Evolutionary conservation across 805 yeast genomes (phyloP), one percentile per base, ranked within the genome.

Genomic region (Martiniozyma abietophila): DNA sequence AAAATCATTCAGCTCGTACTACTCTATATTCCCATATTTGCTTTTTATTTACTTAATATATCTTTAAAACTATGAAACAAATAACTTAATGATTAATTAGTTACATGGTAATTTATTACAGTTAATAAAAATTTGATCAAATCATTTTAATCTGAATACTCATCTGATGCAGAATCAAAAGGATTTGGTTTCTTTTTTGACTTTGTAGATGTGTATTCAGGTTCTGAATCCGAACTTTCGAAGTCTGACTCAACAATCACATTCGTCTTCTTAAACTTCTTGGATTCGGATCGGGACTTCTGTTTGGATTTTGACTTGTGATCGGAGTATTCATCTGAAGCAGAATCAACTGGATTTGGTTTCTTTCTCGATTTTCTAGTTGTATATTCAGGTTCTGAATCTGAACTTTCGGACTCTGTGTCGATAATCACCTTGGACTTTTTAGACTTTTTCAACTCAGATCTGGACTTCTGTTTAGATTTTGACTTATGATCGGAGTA

Each of bases 91-190:
- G n/a, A n/a, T n/a, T n/a, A n/a, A n/a, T n/a, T n/a, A n/a, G n/a
- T n/a, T n/a, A n/a, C n/a, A n/a, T n/a, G n/a, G n/a, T n/a, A n/a
- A n/a, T n/a, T n/a, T n/a, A n/a, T n/a, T n/a, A n/a, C n/a, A n/a
- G n/a, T n/a, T n/a, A n/a, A n/a, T n/a, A n/a, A n/a, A n/a, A n/a
- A n/a, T n/a, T 21, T 21, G 11, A 21, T 21, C 24, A 21, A 21
- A n/a, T n/a, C n/a, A n/a, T n/a, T n/a, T n/a, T n/a, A n/a, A n/a
- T n/a, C n/a, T n/a, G n/a, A n/a, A n/a, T n/a, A n/a, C n/a, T 18
- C 11, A 10, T 37, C 40, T 18, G 25, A 22, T 12, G 29, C 35
- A 18, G 23, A 11, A 10, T 16, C 35, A 9, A 25, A 4, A 15
- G 29, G 27, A 19, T 29, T 32, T 17, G 35, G 22, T 19, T 19